These are phyloP conservation scores for Pholiota adiposa DNA, from an alignment of 1,284 basidiomycete genomes.

Conservation along the genomic window DNA sequence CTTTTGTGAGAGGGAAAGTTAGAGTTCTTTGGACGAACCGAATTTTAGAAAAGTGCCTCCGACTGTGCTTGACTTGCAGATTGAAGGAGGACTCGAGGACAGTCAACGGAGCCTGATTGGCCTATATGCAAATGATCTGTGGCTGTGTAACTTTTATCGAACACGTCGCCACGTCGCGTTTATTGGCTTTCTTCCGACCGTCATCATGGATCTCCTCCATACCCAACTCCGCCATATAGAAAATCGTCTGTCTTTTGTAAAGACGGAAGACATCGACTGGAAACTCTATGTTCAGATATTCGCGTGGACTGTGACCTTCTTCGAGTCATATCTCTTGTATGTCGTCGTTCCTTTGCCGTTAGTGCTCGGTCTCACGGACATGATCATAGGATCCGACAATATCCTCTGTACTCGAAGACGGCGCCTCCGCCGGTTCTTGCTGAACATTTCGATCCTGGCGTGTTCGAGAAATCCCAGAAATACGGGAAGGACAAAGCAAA, in stretches of 20 bases:
- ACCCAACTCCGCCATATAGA: conserved; percentile 57
- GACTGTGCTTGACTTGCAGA: too few relatives aligned
- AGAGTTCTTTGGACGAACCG: too few relatives aligned
- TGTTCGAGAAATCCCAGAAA: conserved; percentile 87
- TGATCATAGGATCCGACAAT: conserved; percentile 72
- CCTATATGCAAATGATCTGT: conserved; percentile 15
- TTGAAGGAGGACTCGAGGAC: too few relatives aligned
- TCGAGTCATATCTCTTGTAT: conserved; percentile 84
- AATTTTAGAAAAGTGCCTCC: too few relatives aligned
- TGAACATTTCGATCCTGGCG: conserved; percentile 71
- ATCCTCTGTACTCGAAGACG: conserved; percentile 79
- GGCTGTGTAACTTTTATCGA: conserved; percentile 28
- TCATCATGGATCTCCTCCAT: conserved; percentile 62
- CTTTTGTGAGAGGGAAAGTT: too few relatives aligned
- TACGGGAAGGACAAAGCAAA: conserved; percentile 95
- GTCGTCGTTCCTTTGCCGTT: conserved; percentile 32
- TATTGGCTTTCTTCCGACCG: conserved; percentile 16
- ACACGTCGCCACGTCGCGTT: conserved; percentile 32
- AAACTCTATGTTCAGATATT: conserved; percentile 73
- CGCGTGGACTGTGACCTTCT: conserved; percentile 80
- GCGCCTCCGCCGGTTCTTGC: conserved; percentile 80
- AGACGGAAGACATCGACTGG: conserved; percentile 67
- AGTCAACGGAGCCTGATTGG: too few relatives aligned
- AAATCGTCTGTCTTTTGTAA: conserved; percentile 59
- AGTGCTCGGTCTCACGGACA: background rate